Evolutionary conservation across 495 filamentous ascomycete genomes (phyloP).

Genomic region (Aspergillus avenaceus): DNA sequence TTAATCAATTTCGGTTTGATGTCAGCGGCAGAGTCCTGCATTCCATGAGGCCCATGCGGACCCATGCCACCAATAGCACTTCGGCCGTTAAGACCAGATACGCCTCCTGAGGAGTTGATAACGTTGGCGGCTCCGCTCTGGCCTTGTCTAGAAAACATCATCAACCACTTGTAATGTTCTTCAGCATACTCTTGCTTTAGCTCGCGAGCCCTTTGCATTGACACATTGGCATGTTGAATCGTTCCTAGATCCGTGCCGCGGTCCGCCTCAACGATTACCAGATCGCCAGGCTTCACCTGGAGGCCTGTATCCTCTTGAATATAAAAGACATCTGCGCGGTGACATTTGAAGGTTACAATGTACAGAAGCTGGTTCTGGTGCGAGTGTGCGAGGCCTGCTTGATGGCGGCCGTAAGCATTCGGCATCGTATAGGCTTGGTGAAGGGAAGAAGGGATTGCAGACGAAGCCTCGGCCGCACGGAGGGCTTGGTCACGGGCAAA

Average conservation of each 20-base stretch:
- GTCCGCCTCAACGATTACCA: conserved; percentile 97
- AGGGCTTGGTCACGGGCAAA: conserved; percentile 44
- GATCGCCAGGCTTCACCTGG: conserved; percentile 80
- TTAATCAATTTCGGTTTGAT: conserved; percentile 96
- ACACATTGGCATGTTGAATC: conserved; percentile 79
- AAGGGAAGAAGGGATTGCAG: conserved; percentile 38
- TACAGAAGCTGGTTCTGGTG: conserved; percentile 81
- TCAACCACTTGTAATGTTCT: conserved; percentile 93
- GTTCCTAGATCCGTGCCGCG: conserved; percentile 93
- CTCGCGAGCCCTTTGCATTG: conserved; percentile 78
- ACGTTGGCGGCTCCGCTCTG: conserved; percentile 60
- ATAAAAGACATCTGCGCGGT: conserved; percentile 91
- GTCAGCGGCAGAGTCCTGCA: conserved; percentile 73
- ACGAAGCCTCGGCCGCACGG: conserved; percentile 33
- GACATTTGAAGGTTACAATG: conserved; percentile 94
- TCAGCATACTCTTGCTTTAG: conserved; percentile 84
- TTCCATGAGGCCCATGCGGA: conserved; percentile 62
- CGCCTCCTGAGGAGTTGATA: conserved; percentile 27
- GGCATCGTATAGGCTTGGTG: conserved; percentile 52
- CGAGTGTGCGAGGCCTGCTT: conserved; percentile 62
- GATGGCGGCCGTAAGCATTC: conserved; percentile 46
- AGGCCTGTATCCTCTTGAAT: conserved; percentile 92
- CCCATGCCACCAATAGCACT: conserved; percentile 74
- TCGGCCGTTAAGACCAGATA: conserved; percentile 46
- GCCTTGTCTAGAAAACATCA: conserved; percentile 83